These are phyloP conservation scores for Colletotrichum cereale DNA, from an alignment of 2,329 filamentous ascomycete genomes.

Conservation along the genomic window DNA sequence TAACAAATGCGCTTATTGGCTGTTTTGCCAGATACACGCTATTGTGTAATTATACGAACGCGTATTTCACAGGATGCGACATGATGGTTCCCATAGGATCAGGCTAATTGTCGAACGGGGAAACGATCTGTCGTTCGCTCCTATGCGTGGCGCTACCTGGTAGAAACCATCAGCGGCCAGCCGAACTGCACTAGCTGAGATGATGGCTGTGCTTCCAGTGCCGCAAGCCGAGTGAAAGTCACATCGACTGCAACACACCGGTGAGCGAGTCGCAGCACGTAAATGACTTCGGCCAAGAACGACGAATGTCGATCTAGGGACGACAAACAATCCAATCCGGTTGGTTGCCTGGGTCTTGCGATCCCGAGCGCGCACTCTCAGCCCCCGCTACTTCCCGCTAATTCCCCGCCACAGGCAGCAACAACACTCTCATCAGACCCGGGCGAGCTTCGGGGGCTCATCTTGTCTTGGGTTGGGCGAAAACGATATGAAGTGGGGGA, in stretches of 20 bases:
- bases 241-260: neutral
- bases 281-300: slow-evolving; percentile 1
- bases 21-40: no score
- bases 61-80: neutral
- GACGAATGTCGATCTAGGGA: neutral
- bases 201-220: neutral
- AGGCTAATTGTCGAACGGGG: neutral
- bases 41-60: no score
- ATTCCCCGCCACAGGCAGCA: slow-evolving; percentile 6
- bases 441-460: neutral
- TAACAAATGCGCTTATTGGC: no score
- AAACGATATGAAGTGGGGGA: neutral
- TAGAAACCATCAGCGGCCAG: neutral
- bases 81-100: neutral
- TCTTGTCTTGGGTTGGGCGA: neutral
- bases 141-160: neutral
- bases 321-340: neutral
- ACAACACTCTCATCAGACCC: neutral
- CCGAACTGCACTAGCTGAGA: neutral
- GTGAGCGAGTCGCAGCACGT: neutral
- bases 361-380: neutral
- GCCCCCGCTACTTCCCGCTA: neutral
- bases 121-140: neutral
- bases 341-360: neutral
- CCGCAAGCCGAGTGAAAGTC: neutral